Evolutionary conservation across 2,329 filamentous ascomycete genomes (phyloP).

Genomic region (Sphaerulina musiva): DNA sequence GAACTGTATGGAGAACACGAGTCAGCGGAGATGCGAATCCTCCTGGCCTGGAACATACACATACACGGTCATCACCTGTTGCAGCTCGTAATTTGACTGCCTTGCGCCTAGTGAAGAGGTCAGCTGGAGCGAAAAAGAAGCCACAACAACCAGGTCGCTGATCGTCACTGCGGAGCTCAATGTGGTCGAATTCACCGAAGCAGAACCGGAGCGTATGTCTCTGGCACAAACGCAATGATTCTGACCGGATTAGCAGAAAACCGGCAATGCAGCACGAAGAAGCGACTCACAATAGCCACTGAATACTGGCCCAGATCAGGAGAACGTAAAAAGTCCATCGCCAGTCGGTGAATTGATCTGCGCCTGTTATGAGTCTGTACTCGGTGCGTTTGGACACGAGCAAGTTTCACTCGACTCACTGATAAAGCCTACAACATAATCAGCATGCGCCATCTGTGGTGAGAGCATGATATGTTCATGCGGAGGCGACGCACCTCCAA

Average conservation of each 20-base stretch:
- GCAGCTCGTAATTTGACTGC: constrained; percentile 62
- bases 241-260: not conserved
- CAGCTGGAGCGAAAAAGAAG: not conserved
- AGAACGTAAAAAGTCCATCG: constrained; percentile 76
- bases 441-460: not conserved
- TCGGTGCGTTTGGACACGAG: not conserved
- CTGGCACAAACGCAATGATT: constrained; percentile 69
- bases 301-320: constrained; percentile 68
- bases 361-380: not conserved
- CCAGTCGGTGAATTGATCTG: constrained; percentile 60
- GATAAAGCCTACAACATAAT: not conserved
- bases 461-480: not conserved
- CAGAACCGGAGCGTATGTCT: constrained; percentile 69
- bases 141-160: not conserved
- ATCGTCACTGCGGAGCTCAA: not conserved
- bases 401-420: not conserved
- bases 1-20: constrained; percentile 40
- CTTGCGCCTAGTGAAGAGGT: constrained; percentile 42
- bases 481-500: constrained; percentile 50
- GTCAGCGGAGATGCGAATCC: not conserved
- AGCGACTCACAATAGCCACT: constrained; percentile 46
- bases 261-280: not conserved
- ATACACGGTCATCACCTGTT: constrained; percentile 55
- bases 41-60: not conserved
- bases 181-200: constrained; percentile 44